Percentiles rank a stretch among this genome's conserved stretches.
phyloP scores from a whole-genome alignment of 768 basidiomycete species.

The Lenzites betulinus region DNA sequence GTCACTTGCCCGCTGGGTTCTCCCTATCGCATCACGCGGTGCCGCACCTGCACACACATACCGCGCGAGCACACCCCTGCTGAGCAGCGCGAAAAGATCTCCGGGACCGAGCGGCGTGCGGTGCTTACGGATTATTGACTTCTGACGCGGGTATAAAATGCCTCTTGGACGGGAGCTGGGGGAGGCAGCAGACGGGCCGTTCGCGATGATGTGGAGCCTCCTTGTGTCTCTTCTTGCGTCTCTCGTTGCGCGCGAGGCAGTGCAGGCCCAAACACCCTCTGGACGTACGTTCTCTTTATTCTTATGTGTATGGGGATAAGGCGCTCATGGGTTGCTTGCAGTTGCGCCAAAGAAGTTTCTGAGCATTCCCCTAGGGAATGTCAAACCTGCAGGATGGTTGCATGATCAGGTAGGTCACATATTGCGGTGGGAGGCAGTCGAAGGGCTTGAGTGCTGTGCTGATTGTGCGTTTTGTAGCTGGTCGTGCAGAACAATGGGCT shows the following conservation, averaged over 20 bases:
- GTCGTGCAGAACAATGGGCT: conserved; percentile 38
- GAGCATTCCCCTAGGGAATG: conserved; percentile 31
- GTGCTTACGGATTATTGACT: background rate
- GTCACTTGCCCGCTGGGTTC: conserved; percentile 10
- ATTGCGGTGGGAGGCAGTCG: background rate
- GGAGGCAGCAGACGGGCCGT: conserved; percentile 2
- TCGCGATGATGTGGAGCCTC: conserved; percentile 9
- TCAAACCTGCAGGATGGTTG: conserved; percentile 37
- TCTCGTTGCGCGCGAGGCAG: background rate
- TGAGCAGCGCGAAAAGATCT: too few species aligned
- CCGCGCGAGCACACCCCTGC: background rate
- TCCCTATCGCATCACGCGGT: conserved; percentile 17
- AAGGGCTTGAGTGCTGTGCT: background rate
- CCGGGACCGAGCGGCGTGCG: too few species aligned
- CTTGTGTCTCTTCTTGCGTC: conserved; percentile 14
- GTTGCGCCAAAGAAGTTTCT: conserved; percentile 36
- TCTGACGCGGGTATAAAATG: conserved; percentile 12
- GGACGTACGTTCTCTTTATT: conserved; percentile 4
- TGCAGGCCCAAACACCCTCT: conserved; percentile 2
- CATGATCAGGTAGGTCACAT: conserved; percentile 31
- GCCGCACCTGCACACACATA: background rate
- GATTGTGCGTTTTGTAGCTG: conserved; percentile 22
- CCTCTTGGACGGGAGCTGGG: background rate
- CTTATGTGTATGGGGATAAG: background rate
- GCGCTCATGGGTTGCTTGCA: background rate